Evolutionary conservation across 768 basidiomycete species (phyloP), one percentile per base, ranked within the genome.

Genomic region (Tylopilus plumbeoviolaceoides): DNA sequence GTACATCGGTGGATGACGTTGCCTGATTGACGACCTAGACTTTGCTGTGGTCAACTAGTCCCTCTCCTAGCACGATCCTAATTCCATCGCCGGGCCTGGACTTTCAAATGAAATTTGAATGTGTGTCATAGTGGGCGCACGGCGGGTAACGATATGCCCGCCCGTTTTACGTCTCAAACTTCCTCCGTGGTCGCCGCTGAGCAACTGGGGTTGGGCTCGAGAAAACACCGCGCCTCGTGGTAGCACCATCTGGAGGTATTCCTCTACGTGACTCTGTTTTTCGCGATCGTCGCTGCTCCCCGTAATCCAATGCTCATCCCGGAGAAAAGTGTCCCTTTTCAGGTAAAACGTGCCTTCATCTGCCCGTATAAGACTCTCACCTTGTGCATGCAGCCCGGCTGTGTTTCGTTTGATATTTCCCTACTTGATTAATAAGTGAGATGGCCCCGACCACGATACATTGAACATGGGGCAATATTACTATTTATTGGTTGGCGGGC

Each of bases 181-280:
- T 17, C 12, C 25, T 46, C 31, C 30, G 23, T 41, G 27, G 35
- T 55, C 33, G 39, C 20, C 27, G 20, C 14, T 51, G 43, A 20
- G 43, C 8, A 3, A 6, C 4, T 35, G 18, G 33, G 14, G 39
- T 21, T 18, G n/a, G 27, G 36, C 3, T 36, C 36, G 18, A 38
- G 38, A 46, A 27, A 44, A 41, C 36, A 20, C 47, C 40, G 44
- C n/a, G 20, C 46, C 44, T 58, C 56, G 7, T 52, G 49, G 25
- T 33, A 28, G 17, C 33, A 40, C 8, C 21, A 23, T 23, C 23
- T 21, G 30, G 9, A 7, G 30, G 27, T 11, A 44, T 39, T 36
- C 30, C 18, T 31, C 21, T 5, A 5, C 23, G 23, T 23, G 35
- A 20, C 45, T 14, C 46, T 15, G n/a, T 14, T 25, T 11, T 50